These are phyloP conservation scores for Malassezia sp. DNA, from an alignment of 1,284 basidiomycete genomes.

Conservation along the genomic window DNA sequence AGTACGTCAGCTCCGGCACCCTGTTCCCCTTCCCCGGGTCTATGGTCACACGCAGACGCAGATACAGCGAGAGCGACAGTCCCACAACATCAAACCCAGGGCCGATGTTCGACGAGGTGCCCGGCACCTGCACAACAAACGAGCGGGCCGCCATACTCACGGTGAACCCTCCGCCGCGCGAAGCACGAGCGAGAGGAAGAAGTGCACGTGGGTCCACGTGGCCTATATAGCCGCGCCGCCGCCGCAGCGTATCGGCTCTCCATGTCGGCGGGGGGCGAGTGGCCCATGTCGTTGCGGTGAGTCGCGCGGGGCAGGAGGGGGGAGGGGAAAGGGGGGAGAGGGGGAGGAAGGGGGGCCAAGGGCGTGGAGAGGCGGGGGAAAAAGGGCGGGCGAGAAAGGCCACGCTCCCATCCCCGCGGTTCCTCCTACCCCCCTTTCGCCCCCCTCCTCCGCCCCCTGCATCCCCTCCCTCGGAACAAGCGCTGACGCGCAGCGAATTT, in stretches of 20 bases:
- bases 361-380: no score
- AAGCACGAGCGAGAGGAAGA: not conserved
- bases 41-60: constrained; percentile 62
- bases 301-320: no score
- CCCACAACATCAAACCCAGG: constrained; percentile 98
- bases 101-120: constrained; percentile 95
- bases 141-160: constrained; percentile 5
- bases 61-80: constrained; percentile 77
- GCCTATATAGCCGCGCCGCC: not conserved
- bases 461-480: no score
- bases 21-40: constrained; percentile 14
- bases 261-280: constrained; percentile 10
- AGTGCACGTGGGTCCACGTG: constrained; percentile 4
- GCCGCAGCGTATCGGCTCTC: not conserved
- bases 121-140: constrained; percentile 69
- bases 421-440: no score
- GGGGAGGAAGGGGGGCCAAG: no score
- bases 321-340: no score
- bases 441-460: no score
- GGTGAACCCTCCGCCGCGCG: no score
- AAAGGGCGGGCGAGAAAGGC: no score
- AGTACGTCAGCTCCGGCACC: constrained; percentile 61
- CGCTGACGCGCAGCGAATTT: constrained; percentile 24
- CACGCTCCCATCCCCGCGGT: no score
- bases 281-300: constrained; percentile 13